Base-by-base conservation (phyloP, 371 early-diverging fungal genomes). In the Actinomucor elegans region DNA sequence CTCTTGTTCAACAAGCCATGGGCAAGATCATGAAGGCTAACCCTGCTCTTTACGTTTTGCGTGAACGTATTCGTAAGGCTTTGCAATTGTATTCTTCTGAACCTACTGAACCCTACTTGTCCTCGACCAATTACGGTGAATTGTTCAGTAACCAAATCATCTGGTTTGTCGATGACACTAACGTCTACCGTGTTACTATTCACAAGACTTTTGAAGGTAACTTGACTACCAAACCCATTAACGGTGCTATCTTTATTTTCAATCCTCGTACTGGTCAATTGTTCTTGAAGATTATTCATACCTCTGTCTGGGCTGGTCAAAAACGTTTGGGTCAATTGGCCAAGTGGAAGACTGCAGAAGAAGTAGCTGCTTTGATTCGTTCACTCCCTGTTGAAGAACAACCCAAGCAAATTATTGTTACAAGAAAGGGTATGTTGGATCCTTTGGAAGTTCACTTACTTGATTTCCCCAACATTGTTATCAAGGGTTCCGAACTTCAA, bases 151-250 rank as follows among this genome's bases (percentile, higher is more conserved):
- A 96, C 71, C 96, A 97, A 75, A 97, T 93, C 57, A 96, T 96
- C 61, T 99, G 99, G 99, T 99, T 99, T 66, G 92, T 99, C 23
- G 99, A 99, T 71, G 99, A 99, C 68, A 97, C 99, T 48, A 97
- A 98, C 61, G 99, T 99, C 4, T 99, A 99, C 73, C 93, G 99
- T 66, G 99, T 99, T 33, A 99, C 98, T 24, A 96, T 97, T 67
- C 99, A 99, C 85, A 97, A 97, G 87, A 98, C 99, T 8, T 97
- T 96, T 59, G 98, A 99, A 73, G 99, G 99, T 40, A 97, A 97
- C 68, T 89, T 99, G 86, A 89, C 87, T 24, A 99, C 98, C 23
- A 97, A 97, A 61, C 98, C 98, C 26, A 98, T 98, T 73, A 98
- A 99, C 82, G 98, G 98, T 51, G 97, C 97, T 31, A 92, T 99